These are phyloP conservation scores for Alternaria incomplexa DNA, from an alignment of 2,329 filamentous ascomycete genomes.

Conservation along the genomic window DNA sequence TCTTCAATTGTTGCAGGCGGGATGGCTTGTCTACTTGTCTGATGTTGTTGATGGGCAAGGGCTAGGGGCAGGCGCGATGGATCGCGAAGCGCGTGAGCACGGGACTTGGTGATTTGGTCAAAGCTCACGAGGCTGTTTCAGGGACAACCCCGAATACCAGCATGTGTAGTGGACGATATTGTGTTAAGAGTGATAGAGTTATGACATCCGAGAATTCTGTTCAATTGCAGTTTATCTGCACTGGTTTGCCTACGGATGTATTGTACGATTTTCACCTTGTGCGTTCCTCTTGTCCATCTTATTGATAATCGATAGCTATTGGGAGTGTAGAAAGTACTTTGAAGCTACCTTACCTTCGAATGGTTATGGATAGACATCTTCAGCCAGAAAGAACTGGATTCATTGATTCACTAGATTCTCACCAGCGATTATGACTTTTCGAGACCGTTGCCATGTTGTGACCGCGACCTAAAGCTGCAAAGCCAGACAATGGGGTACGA, in stretches of 20 bases:
- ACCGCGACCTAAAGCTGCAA: not conserved
- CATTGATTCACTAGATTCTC: not conserved
- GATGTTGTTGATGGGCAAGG: slow-evolving; percentile 9
- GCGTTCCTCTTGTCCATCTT: not conserved
- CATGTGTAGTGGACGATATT: not conserved
- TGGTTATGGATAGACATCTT: not conserved
- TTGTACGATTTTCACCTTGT: not conserved
- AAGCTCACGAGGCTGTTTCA: slow-evolving; percentile 1
- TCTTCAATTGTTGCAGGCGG: slow-evolving; percentile 21
- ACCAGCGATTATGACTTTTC: not conserved
- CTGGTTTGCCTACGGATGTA: not conserved
- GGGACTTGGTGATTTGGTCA: slow-evolving; percentile 28
- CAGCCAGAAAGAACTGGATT: not conserved
- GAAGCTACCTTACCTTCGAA: not conserved
- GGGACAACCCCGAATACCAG: not conserved
- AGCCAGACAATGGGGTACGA: not conserved
- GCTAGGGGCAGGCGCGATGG: slow-evolving; percentile 19
- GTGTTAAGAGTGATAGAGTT: not conserved
- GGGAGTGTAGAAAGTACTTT: not conserved
- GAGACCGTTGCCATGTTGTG: not conserved
- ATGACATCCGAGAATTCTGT: not conserved
- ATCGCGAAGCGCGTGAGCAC: slow-evolving; percentile 37
- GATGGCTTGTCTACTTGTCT: not conserved
- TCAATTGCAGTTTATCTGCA: not conserved
- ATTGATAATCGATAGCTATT: not conserved